Evolutionary conservation across 768 basidiomycete species (phyloP).

Genomic region (Kondoa subrosea): DNA sequence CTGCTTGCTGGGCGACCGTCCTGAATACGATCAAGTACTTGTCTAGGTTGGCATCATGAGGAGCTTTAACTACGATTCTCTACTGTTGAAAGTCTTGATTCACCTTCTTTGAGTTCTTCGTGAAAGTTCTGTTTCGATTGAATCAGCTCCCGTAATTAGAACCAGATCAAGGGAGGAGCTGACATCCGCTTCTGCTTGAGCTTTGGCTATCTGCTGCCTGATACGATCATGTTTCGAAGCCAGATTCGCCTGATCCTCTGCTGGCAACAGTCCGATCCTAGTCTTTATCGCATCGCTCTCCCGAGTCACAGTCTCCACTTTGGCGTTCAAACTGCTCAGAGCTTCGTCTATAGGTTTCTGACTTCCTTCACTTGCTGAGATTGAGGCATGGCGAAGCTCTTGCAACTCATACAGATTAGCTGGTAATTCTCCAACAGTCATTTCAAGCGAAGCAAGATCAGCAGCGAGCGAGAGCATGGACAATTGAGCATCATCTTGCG

Average conservation of each 20-base stretch:
- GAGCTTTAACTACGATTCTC: neutral
- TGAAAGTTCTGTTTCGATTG: conserved; percentile 53
- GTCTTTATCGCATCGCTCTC: conserved; percentile 14
- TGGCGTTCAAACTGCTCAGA: conserved; percentile 20
- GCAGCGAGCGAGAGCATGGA: neutral
- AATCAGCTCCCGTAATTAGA: neutral
- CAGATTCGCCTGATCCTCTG: conserved; percentile 34
- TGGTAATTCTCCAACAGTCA: neutral
- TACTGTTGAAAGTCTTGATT: conserved; percentile 34
- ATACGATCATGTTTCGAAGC: conserved; percentile 61
- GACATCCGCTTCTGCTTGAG: conserved; percentile 25
- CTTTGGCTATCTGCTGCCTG: conserved; percentile 56
- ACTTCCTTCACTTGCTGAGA: neutral
- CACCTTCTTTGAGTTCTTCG: conserved; percentile 91
- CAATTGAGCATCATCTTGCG: neutral
- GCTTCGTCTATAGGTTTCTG: conserved; percentile 18
- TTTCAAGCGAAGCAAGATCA: neutral
- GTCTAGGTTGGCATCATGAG: no score
- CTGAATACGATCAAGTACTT: conserved; percentile 73
- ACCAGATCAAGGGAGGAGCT: conserved; percentile 1
- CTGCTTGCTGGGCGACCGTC: conserved; percentile 62
- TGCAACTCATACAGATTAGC: conserved; percentile 10
- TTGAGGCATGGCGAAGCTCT: conserved; percentile 24
- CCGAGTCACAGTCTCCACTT: conserved; percentile 21
- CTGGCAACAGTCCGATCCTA: conserved; percentile 20